Conservation (phyloP, 805 yeast species). For the Wickerhamiella australiensis region DNA sequence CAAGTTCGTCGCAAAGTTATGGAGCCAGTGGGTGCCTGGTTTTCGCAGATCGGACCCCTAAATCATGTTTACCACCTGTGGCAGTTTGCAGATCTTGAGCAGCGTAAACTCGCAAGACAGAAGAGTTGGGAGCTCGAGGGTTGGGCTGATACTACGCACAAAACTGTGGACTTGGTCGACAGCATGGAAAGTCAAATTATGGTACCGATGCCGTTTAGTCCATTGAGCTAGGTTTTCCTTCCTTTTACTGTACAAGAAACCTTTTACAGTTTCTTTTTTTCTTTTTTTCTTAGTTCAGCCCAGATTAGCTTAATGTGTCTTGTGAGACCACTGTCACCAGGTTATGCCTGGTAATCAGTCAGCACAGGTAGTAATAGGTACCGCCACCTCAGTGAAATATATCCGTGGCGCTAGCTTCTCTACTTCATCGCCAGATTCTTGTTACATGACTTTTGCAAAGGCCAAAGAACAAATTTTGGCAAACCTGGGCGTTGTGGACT, state of each 20-base stretch:
- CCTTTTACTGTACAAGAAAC: neutral
- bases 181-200: conserved; percentile 31
- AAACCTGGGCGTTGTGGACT: conserved; percentile 26
- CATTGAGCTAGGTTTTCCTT: conserved; percentile 26
- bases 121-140: conserved; percentile 36
- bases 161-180: conserved; percentile 32
- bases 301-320: too few species aligned
- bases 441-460: conserved; percentile 5
- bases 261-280: neutral
- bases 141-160: conserved; percentile 36
- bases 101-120: conserved; percentile 32
- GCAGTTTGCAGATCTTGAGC: conserved; percentile 36
- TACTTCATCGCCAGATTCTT: neutral
- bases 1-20: conserved; percentile 35
- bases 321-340: too few species aligned
- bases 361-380: neutral
- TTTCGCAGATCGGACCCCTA: conserved; percentile 31
- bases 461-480: conserved; percentile 20
- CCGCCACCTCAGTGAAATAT: conserved; percentile 3
- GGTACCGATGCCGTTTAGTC: conserved; percentile 33
- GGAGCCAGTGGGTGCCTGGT: conserved; percentile 40
- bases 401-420: neutral
- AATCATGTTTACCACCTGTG: conserved; percentile 34
- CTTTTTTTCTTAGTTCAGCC: too few species aligned
- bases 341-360: neutral